Evolutionary conservation across 345 rosid genomes (phyloP).

Genomic region (Durio zibethinus): DNA sequence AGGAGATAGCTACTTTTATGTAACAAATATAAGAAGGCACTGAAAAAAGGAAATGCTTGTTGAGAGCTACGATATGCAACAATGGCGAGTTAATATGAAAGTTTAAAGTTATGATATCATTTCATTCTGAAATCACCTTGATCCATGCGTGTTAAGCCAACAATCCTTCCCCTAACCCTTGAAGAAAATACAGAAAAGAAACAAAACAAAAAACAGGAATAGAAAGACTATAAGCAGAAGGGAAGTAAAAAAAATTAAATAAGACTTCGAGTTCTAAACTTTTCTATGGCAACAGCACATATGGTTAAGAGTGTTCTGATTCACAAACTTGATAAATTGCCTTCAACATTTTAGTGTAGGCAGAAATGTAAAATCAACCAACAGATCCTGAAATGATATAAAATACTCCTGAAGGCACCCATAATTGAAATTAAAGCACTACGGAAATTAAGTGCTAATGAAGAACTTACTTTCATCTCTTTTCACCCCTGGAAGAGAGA

Average conservation of each 20-base stretch:
- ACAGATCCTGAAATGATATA: not conserved
- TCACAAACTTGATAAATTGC: not conserved
- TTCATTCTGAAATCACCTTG: not conserved
- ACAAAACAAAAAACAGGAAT: too few species aligned
- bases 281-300: too few species aligned
- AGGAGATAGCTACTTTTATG: not conserved
- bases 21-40: not conserved
- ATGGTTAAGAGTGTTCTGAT: not conserved
- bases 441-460: not conserved
- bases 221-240: too few species aligned
- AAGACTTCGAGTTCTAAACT: too few species aligned
- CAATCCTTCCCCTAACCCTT: not conserved
- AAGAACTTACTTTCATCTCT: conserved; percentile 52
- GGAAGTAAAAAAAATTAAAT: too few species aligned
- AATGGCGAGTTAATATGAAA: not conserved
- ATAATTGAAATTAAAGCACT: not conserved
- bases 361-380: not conserved
- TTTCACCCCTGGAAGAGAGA: conserved; percentile 65
- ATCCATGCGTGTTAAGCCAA: not conserved
- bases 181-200: too few species aligned
- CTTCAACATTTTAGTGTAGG: not conserved
- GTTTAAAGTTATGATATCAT: not conserved
- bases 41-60: not conserved
- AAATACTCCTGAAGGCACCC: not conserved
- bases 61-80: not conserved